Conservation (phyloP, 371 early-diverging fungal species). For the Chytridiales sp. region DNA sequence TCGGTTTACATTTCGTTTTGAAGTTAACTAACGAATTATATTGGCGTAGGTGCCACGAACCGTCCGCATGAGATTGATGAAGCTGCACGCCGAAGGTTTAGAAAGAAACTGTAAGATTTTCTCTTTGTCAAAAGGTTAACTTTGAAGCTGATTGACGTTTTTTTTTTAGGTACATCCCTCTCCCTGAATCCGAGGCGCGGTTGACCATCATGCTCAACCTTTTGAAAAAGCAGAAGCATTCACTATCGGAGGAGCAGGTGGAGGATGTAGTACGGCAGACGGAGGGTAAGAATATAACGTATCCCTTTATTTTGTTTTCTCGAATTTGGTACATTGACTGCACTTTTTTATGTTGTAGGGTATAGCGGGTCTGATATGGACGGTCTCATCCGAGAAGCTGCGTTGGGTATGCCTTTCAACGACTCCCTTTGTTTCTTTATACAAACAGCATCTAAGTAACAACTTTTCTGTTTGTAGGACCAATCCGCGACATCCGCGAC, state of each 20-base stretch:
- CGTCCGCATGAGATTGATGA: constrained; percentile 90
- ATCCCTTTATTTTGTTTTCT: constrained; percentile 1
- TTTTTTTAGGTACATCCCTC: constrained; percentile 67
- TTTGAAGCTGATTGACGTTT: constrained; percentile 23
- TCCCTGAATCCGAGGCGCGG: constrained; percentile 78
- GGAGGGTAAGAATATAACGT: constrained; percentile 59
- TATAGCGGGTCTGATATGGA: constrained; percentile 93
- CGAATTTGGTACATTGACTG: background rate
- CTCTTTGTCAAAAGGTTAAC: background rate
- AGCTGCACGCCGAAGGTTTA: constrained; percentile 72
- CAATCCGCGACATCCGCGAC: constrained; percentile 64
- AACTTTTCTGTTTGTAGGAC: constrained; percentile 40
- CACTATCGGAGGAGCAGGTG: constrained; percentile 61
- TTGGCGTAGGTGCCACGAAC: constrained; percentile 46
- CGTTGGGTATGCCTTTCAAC: constrained; percentile 47
- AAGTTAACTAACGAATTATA: too few relatives aligned
- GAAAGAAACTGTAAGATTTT: constrained; percentile 58
- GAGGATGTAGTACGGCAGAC: constrained; percentile 57
- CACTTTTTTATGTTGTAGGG: constrained; percentile 33
- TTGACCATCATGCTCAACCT: constrained; percentile 64
- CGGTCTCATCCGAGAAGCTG: constrained; percentile 82
- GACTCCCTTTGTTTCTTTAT: background rate
- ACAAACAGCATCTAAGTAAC: background rate
- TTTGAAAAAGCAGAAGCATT: constrained; percentile 55
- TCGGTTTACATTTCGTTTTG: constrained; percentile 8